phyloP scores from a whole-genome alignment of 352 stramenopile species.

The Pythium vanterpoolii region DNA sequence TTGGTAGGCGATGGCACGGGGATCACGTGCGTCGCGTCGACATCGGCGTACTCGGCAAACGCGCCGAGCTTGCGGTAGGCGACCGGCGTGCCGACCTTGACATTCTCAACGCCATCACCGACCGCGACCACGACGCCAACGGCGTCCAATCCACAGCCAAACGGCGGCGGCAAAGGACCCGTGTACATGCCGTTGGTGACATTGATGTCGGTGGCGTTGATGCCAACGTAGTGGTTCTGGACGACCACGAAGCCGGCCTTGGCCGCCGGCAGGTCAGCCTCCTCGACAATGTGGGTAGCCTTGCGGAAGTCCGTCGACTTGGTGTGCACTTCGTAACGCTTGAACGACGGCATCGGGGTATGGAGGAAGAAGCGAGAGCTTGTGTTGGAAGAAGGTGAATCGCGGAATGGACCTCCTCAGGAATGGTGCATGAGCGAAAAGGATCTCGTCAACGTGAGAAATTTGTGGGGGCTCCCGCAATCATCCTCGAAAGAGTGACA shows the following conservation, averaged over 20 bases:
- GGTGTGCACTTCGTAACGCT: slow-evolving; percentile 20
- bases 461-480: no score
- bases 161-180: slow-evolving; percentile 18
- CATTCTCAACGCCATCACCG: slow-evolving; percentile 22
- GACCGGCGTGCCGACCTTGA: slow-evolving; percentile 28
- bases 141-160: slow-evolving; percentile 26
- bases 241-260: slow-evolving; percentile 22
- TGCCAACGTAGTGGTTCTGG: slow-evolving; percentile 30
- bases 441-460: no score
- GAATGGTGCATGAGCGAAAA: no score
- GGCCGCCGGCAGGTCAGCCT: slow-evolving; percentile 8
- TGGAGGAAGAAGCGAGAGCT: background rate
- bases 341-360: slow-evolving; percentile 1
- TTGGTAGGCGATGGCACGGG: slow-evolving; percentile 1
- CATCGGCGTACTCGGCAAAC: slow-evolving; percentile 20
- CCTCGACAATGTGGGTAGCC: slow-evolving; percentile 27
- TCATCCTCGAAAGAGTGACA: no score
- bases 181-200: slow-evolving; percentile 19
- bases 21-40: slow-evolving; percentile 15
- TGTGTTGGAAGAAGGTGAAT: no score
- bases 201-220: slow-evolving; percentile 40
- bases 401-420: no score
- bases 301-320: slow-evolving; percentile 33
- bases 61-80: slow-evolving; percentile 26
- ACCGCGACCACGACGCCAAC: slow-evolving; percentile 29